phyloP scores from a whole-genome alignment of 2,329 filamentous ascomycete species.

The Trichoderma citrinoviride region DNA sequence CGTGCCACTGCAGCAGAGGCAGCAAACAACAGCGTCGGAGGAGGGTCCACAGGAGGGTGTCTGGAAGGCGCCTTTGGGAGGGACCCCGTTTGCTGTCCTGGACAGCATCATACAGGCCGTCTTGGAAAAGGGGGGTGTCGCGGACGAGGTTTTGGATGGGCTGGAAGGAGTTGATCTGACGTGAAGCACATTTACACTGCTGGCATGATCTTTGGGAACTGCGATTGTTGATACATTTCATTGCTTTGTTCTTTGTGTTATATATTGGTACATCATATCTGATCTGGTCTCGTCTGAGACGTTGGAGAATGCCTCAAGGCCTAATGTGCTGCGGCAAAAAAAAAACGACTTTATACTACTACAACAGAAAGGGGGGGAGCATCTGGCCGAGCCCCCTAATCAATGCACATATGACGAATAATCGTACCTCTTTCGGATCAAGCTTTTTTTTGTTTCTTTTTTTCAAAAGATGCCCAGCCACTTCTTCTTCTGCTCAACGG shows the following conservation, averaged over 20 bases:
- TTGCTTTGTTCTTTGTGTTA: background rate
- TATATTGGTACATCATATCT: slow-evolving; percentile 14
- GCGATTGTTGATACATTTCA: background rate
- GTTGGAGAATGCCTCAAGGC: slow-evolving; percentile 7
- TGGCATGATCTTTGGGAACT: background rate
- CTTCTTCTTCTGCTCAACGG: slow-evolving; percentile 57
- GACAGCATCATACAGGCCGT: slow-evolving; percentile 74
- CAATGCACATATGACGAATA: slow-evolving; percentile 10
- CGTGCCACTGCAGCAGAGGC: slow-evolving; percentile 40
- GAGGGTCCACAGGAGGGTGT: slow-evolving; percentile 66
- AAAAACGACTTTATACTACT: slow-evolving; percentile 2
- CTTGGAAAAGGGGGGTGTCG: slow-evolving; percentile 73
- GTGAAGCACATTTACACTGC: slow-evolving; percentile 33
- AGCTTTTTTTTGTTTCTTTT: background rate
- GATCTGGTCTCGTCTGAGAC: background rate
- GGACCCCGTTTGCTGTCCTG: slow-evolving; percentile 72
- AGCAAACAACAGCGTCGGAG: slow-evolving; percentile 39
- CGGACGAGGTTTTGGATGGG: slow-evolving; percentile 80
- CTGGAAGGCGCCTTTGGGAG: slow-evolving; percentile 83
- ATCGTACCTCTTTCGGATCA: background rate
- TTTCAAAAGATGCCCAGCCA: slow-evolving; percentile 77
- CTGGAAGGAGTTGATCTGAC: slow-evolving; percentile 71
- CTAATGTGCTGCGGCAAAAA: background rate
- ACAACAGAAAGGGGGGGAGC: background rate
- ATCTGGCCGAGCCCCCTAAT: background rate